These are phyloP conservation scores for Spergularia bocconei DNA, from an alignment of 148 eudicot species.

Conservation along the genomic window DNA sequence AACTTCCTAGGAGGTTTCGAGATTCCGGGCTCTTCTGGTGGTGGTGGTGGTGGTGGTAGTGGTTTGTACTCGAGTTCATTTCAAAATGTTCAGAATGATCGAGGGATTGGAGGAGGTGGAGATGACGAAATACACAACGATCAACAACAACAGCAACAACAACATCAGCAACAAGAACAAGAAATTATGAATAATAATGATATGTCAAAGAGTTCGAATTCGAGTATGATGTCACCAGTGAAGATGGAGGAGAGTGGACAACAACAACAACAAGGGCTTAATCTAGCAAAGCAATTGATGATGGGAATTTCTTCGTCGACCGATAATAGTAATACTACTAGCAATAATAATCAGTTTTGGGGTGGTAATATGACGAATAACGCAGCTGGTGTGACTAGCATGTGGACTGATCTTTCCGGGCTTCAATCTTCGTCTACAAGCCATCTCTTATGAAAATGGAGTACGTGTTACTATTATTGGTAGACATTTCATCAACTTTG, in stretches of 20 bases:
- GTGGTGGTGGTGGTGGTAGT: slow-evolving; percentile 30
- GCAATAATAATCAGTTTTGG: slow-evolving; percentile 38
- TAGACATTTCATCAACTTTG: not conserved
- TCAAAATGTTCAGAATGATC: slow-evolving; percentile 16
- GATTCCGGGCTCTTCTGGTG: slow-evolving; percentile 26
- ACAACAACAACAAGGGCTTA: slow-evolving; percentile 25
- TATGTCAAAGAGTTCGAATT: slow-evolving; percentile 15
- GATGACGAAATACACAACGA: not conserved
- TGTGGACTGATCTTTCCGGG: slow-evolving; percentile 56
- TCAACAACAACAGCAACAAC: not conserved
- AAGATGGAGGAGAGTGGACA: slow-evolving; percentile 39
- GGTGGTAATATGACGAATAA: slow-evolving; percentile 25
- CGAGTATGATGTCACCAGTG: slow-evolving; percentile 22
- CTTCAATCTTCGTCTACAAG: slow-evolving; percentile 43
- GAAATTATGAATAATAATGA: not conserved
- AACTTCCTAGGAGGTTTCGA: slow-evolving; percentile 36
- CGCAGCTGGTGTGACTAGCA: slow-evolving; percentile 4
- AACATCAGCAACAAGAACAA: not conserved
- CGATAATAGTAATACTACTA: slow-evolving; percentile 9
- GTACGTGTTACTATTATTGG: not conserved
- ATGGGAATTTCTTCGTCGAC: slow-evolving; percentile 23
- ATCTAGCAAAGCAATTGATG: slow-evolving; percentile 38
- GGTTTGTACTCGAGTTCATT: slow-evolving; percentile 28
- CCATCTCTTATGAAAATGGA: slow-evolving; percentile 34
- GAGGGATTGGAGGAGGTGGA: slow-evolving; percentile 6